Conservation (phyloP, 2,329 filamentous ascomycete species). For the Magnaporthiopsis poae region DNA sequence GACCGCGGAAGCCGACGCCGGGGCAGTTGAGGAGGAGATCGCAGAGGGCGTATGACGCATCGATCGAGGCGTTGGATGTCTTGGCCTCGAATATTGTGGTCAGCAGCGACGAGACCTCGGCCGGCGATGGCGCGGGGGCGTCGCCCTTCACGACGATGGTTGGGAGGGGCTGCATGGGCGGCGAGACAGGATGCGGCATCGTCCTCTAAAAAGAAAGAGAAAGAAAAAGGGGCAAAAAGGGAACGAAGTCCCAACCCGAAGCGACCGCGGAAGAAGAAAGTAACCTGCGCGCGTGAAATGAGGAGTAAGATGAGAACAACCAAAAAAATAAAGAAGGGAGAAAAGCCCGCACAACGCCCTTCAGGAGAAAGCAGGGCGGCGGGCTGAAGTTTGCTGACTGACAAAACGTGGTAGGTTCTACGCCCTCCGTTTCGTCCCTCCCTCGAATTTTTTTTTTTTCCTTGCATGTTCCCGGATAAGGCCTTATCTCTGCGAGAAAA, state of each 20-base stretch:
- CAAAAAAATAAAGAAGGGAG: neutral
- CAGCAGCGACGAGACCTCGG: slow-evolving; percentile 56
- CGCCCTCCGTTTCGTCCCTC: slow-evolving; percentile 1
- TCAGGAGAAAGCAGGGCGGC: slow-evolving; percentile 4
- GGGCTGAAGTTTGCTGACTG: slow-evolving; percentile 7
- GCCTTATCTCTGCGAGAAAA: neutral
- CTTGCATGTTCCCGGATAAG: neutral
- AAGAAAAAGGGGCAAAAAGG: slow-evolving; percentile 2
- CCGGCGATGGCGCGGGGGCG: slow-evolving; percentile 48
- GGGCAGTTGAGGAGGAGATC: slow-evolving; percentile 43
- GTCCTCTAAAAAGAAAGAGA: slow-evolving; percentile 7
- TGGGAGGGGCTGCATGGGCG: slow-evolving; percentile 16
- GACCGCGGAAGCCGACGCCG: slow-evolving; percentile 40
- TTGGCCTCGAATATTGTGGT: slow-evolving; percentile 59
- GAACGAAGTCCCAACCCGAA: slow-evolving; percentile 1
- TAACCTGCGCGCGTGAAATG: neutral
- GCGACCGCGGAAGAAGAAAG: neutral
- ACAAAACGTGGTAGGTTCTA: slow-evolving; percentile 2
- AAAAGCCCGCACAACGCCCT: neutral
- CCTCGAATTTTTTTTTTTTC: neutral
- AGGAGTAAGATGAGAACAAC: neutral
- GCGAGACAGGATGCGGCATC: slow-evolving; percentile 17
- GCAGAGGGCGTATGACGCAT: slow-evolving; percentile 53
- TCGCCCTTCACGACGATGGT: slow-evolving; percentile 16
- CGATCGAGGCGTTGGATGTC: slow-evolving; percentile 59